Evolutionary conservation across 2,329 filamentous ascomycete genomes (phyloP).

Genomic region (Thelonectria olida): DNA sequence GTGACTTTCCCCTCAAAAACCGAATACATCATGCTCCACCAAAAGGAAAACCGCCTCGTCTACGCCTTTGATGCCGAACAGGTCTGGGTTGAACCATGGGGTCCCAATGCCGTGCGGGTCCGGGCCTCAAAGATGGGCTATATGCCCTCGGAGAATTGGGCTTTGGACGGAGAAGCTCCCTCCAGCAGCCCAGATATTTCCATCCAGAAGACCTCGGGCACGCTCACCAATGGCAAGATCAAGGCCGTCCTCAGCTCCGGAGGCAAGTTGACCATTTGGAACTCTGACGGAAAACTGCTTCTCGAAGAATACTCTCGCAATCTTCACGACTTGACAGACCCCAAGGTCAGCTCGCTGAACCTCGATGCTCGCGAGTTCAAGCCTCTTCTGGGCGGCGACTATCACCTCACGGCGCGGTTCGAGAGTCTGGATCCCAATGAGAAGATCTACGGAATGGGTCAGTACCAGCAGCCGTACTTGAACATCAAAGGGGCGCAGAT

Average conservation of each 20-base stretch:
- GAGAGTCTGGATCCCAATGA: slow-evolving; percentile 65
- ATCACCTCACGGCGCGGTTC: slow-evolving; percentile 66
- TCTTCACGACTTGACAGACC: slow-evolving; percentile 56
- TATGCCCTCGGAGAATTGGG: slow-evolving; percentile 40
- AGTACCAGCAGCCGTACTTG: slow-evolving; percentile 71
- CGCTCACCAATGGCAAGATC: slow-evolving; percentile 20
- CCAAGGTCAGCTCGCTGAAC: slow-evolving; percentile 66
- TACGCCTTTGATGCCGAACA: slow-evolving; percentile 53
- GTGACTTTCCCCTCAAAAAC: too few relatives aligned
- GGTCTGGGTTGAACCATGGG: slow-evolving; percentile 61
- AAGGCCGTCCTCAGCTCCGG: slow-evolving; percentile 39
- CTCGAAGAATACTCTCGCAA: slow-evolving; percentile 46
- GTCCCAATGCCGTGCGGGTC: slow-evolving; percentile 55
- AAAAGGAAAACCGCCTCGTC: slow-evolving; percentile 12
- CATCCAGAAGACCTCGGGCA: slow-evolving; percentile 21
- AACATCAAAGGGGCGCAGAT: slow-evolving; percentile 70
- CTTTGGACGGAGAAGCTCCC: neutral
- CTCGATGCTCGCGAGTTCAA: slow-evolving; percentile 68
- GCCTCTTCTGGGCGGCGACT: slow-evolving; percentile 60
- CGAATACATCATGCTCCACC: slow-evolving; percentile 5
- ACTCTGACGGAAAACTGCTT: slow-evolving; percentile 39
- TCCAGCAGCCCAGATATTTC: neutral
- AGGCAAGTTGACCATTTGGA: slow-evolving; percentile 41
- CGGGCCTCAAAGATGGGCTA: slow-evolving; percentile 52
- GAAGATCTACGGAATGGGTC: slow-evolving; percentile 74